Evolutionary conservation across 2,329 filamentous ascomycete species (phyloP), one percentile per base, ranked within the genome.

Genomic region (Pseudogymnoascus sp.): DNA sequence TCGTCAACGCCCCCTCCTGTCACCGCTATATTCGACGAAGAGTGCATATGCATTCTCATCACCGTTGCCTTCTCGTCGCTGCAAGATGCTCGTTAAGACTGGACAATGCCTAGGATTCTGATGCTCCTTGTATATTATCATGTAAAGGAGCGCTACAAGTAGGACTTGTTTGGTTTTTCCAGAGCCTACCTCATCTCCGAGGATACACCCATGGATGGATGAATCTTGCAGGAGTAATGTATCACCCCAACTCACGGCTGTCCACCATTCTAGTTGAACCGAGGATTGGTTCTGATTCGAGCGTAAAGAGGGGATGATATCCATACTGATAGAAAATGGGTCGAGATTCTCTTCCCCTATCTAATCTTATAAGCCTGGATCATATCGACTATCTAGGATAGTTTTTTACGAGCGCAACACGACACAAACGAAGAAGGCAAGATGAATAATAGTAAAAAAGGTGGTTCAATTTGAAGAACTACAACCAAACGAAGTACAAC

Each of bases 391-490:
- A n/a, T n/a, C 21, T 6, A 47, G 11, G 21, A 9, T 3, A 9
- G 21, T 15, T 26, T 26, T 47, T n/a, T 47, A 26, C 6, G 21
- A 28, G 44, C 10, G 11, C n/a, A 28, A 4, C 26, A 53, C n/a
- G 7, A 3, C 50, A 57, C 50, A 13, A 19, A 33, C 10, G 26
- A 57, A 31, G 15, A 53, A 50, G 26, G n/a, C 10, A 57, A 57
- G 26, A 33, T 33, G 19, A 21, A 33, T 57, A 33, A 33, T 19
- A 57, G 6, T 33, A 57, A 19, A 33, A 28, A 57, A 31, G 17
- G 50, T 57, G 50, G n/a, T 57, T 57, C 50, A 19, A 57, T 33
- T 57, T 57, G 15, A 57, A 57, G 50, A 57, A 57, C 50, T 33
- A 57, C 50, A 33, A 19, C 50, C n/a, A n/a, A 57, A 57, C 50